Conservation (phyloP, 352 stramenopile genomes). For the Pythium rhizo-oryzae region DNA sequence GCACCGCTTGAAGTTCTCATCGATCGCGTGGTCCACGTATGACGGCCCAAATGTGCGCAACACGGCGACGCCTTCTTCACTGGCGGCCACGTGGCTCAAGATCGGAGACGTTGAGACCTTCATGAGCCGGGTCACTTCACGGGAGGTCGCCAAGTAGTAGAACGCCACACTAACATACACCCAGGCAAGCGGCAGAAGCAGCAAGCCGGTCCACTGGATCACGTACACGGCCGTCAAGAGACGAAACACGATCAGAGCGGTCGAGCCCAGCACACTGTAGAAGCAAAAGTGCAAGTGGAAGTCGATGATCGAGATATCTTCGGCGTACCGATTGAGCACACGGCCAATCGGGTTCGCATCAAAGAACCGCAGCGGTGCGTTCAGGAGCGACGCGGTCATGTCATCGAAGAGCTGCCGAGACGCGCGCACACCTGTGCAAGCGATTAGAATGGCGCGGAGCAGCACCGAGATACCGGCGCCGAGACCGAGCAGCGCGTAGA, state of each 20-base stretch:
- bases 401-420: constrained; percentile 76
- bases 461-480: constrained; percentile 46
- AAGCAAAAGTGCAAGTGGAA: constrained; percentile 60
- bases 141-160: constrained; percentile 35
- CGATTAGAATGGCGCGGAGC: constrained; percentile 43
- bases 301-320: constrained; percentile 92
- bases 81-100: constrained; percentile 37
- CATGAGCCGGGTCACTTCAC: constrained; percentile 36
- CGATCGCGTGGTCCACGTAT: constrained; percentile 18
- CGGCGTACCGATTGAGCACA: constrained; percentile 91
- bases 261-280: constrained; percentile 60
- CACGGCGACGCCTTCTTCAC: constrained; percentile 41
- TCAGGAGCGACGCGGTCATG: constrained; percentile 81
- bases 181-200: constrained; percentile 78
- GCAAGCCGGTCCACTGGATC: constrained; percentile 76
- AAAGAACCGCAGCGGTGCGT: constrained; percentile 91
- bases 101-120: constrained; percentile 37
- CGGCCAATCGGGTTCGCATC: constrained; percentile 90
- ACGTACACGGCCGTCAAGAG: constrained; percentile 79
- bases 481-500: constrained; percentile 48
- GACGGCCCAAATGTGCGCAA: constrained; percentile 36
- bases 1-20: constrained; percentile 28
- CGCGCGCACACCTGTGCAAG: constrained; percentile 41
- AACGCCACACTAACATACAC: constrained; percentile 52
- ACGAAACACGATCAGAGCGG: constrained; percentile 77